phyloP scores from a whole-genome alignment of 129 eudicot genomes.

The Artemisia argyi region DNA sequence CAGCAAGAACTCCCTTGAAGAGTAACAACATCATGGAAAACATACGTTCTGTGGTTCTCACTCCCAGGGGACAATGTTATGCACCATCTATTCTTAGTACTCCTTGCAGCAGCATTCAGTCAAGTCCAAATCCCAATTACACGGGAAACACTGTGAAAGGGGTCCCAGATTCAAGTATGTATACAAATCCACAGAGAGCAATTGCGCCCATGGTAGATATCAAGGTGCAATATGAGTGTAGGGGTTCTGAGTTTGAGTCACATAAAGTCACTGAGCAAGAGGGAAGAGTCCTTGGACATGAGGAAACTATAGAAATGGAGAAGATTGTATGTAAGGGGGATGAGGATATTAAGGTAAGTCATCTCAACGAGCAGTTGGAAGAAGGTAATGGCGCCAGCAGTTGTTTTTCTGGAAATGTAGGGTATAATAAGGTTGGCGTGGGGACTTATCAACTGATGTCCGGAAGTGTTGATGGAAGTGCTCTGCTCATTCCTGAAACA shows the following conservation, averaged over 20 bases:
- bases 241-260: slow-evolving; percentile 26
- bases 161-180: slow-evolving; percentile 27
- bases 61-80: slow-evolving; percentile 20
- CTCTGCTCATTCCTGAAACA: slow-evolving; percentile 15
- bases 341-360: slow-evolving; percentile 14
- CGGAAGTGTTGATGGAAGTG: slow-evolving; percentile 12
- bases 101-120: slow-evolving; percentile 13
- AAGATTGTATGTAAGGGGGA: slow-evolving; percentile 1
- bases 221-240: slow-evolving; percentile 23
- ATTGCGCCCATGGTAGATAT: slow-evolving; percentile 25
- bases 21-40: slow-evolving; percentile 18
- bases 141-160: slow-evolving; percentile 14
- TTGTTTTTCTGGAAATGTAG: slow-evolving; percentile 4
- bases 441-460: slow-evolving; percentile 17
- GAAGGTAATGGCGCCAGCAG: slow-evolving; percentile 17
- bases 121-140: slow-evolving; percentile 14
- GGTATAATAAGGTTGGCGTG: slow-evolving; percentile 6
- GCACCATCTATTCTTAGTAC: slow-evolving; percentile 23
- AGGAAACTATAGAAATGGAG: slow-evolving; percentile 15
- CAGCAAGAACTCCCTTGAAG: slow-evolving; percentile 25
- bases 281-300: slow-evolving; percentile 19
- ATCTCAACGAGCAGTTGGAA: slow-evolving; percentile 17
- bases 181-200: slow-evolving; percentile 27
- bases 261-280: slow-evolving; percentile 17
- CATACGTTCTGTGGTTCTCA: slow-evolving; percentile 15